A percentile compares a stretch with the other conserved stretches of the same genome.
Conservation (phyloP, 1,284 basidiomycete species). For the Cronartium ribicola region DNA sequence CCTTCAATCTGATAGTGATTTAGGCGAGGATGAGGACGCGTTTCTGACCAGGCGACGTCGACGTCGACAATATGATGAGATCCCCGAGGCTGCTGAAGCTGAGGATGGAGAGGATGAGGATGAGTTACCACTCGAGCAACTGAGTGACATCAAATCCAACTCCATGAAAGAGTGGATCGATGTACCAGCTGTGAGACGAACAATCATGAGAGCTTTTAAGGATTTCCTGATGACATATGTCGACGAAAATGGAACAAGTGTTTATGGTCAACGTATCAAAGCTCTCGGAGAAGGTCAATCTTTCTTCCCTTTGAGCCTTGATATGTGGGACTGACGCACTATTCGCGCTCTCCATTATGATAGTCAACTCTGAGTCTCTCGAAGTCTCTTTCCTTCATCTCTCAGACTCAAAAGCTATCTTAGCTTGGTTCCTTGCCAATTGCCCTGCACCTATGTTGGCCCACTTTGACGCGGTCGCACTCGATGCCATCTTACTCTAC, state of each 20-base stretch:
- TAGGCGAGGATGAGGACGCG: conserved; percentile 48
- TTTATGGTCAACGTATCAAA: conserved; percentile 90
- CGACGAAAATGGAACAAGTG: conserved; percentile 82
- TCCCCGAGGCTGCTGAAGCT: conserved; percentile 32
- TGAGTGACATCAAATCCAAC: conserved; percentile 95
- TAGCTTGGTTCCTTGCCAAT: conserved; percentile 95
- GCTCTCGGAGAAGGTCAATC: conserved; percentile 84
- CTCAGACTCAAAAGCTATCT: conserved; percentile 80
- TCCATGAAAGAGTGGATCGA: conserved; percentile 97
- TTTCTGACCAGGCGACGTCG: conserved; percentile 51
- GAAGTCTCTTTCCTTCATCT: conserved; percentile 95
- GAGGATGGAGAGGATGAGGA: conserved; percentile 53
- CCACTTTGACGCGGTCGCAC: conserved; percentile 92
- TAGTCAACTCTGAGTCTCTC: conserved; percentile 92
- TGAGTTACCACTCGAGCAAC: conserved; percentile 88
- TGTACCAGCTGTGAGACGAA: conserved; percentile 78
- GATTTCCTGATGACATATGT: conserved; percentile 94
- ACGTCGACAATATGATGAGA: conserved; percentile 54
- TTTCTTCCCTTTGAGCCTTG: not conserved
- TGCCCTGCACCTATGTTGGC: conserved; percentile 85
- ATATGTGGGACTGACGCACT: conserved; percentile 7
- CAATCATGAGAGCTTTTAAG: conserved; percentile 87
- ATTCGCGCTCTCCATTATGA: not conserved
- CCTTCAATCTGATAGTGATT: conserved; percentile 66
- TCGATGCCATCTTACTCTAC: conserved; percentile 88